These are phyloP conservation scores for Raffaelea deltoideospora DNA, from an alignment of 2,329 filamentous ascomycete species.

Conservation along the genomic window DNA sequence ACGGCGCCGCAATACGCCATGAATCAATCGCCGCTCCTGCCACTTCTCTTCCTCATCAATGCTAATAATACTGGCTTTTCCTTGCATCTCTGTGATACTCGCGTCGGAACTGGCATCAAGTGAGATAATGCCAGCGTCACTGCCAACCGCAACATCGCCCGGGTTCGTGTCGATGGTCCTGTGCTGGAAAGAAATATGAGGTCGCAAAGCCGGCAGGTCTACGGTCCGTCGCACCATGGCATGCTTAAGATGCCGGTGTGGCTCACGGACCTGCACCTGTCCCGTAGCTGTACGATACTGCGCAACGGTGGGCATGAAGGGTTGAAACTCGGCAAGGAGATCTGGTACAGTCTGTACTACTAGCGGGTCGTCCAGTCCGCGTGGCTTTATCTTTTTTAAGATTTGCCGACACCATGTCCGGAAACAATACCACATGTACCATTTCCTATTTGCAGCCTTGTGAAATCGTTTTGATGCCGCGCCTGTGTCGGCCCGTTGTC, in stretches of 20 bases:
- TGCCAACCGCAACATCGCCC: too few species aligned
- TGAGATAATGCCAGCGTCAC: too few species aligned
- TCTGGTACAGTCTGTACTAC: slow-evolving; percentile 19
- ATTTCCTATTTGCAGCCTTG: slow-evolving; percentile 13
- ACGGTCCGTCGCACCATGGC: neutral
- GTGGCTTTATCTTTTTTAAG: slow-evolving; percentile 8
- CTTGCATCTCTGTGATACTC: too few species aligned
- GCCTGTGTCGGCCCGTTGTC: slow-evolving; percentile 10
- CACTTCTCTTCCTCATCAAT: neutral
- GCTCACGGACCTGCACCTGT: slow-evolving; percentile 20
- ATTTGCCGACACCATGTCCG: slow-evolving; percentile 13
- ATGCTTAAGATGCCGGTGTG: slow-evolving; percentile 1
- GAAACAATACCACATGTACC: slow-evolving; percentile 18
- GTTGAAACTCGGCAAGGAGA: slow-evolving; percentile 29
- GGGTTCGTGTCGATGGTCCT: neutral
- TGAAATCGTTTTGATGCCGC: slow-evolving; percentile 11
- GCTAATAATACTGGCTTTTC: too few species aligned
- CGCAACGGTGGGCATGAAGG: slow-evolving; percentile 25
- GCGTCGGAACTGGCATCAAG: too few species aligned
- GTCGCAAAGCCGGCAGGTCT: slow-evolving; percentile 4
- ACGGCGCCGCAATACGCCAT: neutral
- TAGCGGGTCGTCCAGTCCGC: slow-evolving; percentile 6
- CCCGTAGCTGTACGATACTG: slow-evolving; percentile 22
- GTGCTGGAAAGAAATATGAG: neutral
- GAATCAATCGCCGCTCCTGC: neutral